A percentile compares a stretch with the other conserved stretches of the same genome.
phyloP scores from a whole-genome alignment of 768 basidiomycete species.

The Phaffia tasmanica region DNA sequence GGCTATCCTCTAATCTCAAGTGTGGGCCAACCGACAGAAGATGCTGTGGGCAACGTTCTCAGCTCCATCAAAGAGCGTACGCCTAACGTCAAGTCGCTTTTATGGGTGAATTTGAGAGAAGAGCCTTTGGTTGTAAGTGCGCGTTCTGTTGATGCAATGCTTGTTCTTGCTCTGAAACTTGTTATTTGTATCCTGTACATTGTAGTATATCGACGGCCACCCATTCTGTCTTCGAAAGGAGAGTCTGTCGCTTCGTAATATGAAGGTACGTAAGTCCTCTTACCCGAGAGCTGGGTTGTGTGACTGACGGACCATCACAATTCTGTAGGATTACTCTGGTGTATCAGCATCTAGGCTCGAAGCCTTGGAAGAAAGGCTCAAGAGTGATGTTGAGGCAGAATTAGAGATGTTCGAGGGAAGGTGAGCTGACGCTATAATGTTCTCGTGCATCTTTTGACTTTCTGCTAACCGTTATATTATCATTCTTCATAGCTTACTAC shows the following conservation, averaged over 20 bases:
- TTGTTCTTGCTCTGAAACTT: not conserved
- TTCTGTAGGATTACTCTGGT: conserved; percentile 64
- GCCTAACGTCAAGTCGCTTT: conserved; percentile 52
- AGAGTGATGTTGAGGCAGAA: conserved; percentile 76
- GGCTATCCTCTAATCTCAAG: no score
- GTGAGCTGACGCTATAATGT: conserved; percentile 39
- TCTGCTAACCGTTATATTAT: not conserved
- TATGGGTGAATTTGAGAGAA: conserved; percentile 90
- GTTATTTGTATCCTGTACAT: conserved; percentile 40
- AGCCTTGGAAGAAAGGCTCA: conserved; percentile 76
- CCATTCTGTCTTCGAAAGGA: conserved; percentile 80
- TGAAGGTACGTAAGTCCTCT: conserved; percentile 52
- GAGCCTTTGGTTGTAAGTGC: conserved; percentile 36
- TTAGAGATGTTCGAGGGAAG: conserved; percentile 70
- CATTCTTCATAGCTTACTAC: conserved; percentile 49
- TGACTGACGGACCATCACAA: not conserved
- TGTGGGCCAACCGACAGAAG: conserved; percentile 80
- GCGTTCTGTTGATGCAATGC: not conserved
- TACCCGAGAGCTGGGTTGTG: not conserved
- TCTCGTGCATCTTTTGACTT: not conserved
- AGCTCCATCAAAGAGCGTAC: conserved; percentile 50
- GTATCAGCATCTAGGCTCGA: conserved; percentile 85
- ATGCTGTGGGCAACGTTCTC: conserved; percentile 74
- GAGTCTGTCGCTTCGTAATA: conserved; percentile 75
- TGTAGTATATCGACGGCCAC: conserved; percentile 82